These are phyloP conservation scores for Suaeda aralocaspica DNA, from an alignment of 148 eudicot species.

Conservation along the genomic window DNA sequence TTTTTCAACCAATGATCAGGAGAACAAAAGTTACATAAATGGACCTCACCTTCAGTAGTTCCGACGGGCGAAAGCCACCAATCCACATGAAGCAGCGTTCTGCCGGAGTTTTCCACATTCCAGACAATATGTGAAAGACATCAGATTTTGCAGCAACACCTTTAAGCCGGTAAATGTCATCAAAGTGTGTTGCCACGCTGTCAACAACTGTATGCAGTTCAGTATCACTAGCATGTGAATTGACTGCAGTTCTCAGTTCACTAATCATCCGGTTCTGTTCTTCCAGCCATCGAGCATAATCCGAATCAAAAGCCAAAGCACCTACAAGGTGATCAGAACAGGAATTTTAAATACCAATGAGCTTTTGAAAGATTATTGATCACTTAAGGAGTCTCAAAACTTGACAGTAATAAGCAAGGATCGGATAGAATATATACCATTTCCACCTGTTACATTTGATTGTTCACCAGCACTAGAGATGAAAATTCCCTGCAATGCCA, in stretches of 20 bases:
- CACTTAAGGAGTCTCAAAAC: not conserved
- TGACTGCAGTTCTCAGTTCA: constrained; percentile 82
- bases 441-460: constrained; percentile 51
- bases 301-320: constrained; percentile 87
- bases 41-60: constrained; percentile 71
- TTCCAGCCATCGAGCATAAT: constrained; percentile 87
- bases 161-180: constrained; percentile 78
- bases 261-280: constrained; percentile 65
- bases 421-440: constrained; percentile 42
- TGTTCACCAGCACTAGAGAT: constrained; percentile 73
- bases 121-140: constrained; percentile 89
- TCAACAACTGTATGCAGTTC: constrained; percentile 76
- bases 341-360: not conserved
- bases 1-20: not conserved
- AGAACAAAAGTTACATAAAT: not conserved
- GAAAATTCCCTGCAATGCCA: constrained; percentile 51
- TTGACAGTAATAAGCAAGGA: not conserved
- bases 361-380: not conserved
- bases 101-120: constrained; percentile 98
- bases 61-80: constrained; percentile 94
- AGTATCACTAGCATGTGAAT: constrained; percentile 78
- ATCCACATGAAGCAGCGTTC: constrained; percentile 98
- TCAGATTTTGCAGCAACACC: constrained; percentile 79
- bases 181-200: constrained; percentile 55
- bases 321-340: constrained; percentile 36